Percentiles rank a stretch among this genome's conserved stretches.
Evolutionary conservation across 2,329 filamentous ascomycete genomes (phyloP).

Genomic region (Fusarium circinatum): DNA sequence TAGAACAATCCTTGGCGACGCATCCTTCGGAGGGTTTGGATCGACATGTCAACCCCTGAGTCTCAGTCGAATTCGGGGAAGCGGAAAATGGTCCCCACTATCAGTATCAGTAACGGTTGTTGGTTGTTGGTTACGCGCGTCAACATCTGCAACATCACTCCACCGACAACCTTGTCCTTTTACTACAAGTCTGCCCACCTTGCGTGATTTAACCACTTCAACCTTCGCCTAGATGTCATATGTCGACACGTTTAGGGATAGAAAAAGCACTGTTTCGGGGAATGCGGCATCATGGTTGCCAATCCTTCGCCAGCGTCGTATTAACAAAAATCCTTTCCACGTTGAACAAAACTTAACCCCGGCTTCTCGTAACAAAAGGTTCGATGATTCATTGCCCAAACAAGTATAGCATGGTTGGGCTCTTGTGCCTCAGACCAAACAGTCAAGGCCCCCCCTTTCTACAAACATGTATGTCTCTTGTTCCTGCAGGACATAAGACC

Average conservation of each 20-base stretch:
- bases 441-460: neutral
- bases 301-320: neutral
- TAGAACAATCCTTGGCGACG: neutral
- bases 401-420: neutral
- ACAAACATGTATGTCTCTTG: neutral
- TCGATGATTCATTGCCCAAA: neutral
- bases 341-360: neutral
- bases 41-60: neutral
- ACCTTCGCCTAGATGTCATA: no score
- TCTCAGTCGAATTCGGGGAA: neutral
- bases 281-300: neutral
- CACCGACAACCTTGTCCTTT: neutral
- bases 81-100: neutral
- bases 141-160: neutral
- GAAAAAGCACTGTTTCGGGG: neutral
- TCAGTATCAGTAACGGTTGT: neutral
- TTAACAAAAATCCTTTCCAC: neutral
- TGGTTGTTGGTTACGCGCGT: neutral
- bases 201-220: neutral
- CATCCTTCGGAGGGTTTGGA: neutral
- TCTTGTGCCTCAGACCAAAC: neutral
- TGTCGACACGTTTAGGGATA: neutral
- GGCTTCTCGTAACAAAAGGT: neutral
- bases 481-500: slow-evolving; percentile 1
- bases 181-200: neutral